Evolutionary conservation across 2,329 filamentous ascomycete genomes (phyloP), one percentile per base, ranked within the genome.

Genomic region (Talaromyces sp.): DNA sequence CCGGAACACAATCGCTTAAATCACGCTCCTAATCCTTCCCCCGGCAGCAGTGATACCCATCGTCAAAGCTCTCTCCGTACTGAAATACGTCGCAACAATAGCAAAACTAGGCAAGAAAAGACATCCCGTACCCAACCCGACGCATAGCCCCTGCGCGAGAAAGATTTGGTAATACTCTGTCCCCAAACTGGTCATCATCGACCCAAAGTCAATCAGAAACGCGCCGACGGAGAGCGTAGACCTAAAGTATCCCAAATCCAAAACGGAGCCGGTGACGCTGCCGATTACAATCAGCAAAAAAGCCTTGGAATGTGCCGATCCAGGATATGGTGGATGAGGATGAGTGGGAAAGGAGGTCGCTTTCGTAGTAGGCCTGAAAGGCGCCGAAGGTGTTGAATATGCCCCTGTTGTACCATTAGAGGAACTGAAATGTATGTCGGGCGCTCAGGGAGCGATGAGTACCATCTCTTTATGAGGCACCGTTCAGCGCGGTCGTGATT

Each of bases 1-100:
- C 17, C 56, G 56, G 3, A 59, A 59, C 10, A 59, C 19, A 22
- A 59, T 59, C 0, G 56, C 36, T 13, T 59, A 59, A 1, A 59
- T 17, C 10, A 25, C 58, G 47, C 38, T 45, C 2, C 58, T 38
- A 10, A 59, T 77, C 2, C 83, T 84, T 27, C 83, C 85, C 1
- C 88, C 88, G 5, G 82, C 83, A 1, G 87, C 86, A 1, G 85
- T 84, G 4, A 89, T 71, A 1, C 87, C 86, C 43, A 89, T 83
- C 2, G 86, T 87, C 27, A 91, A 76, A 0, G 82, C 82, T 64
- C 85, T 80, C 67, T 80, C 83, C 51, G 79, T 80, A 54, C 79
- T 79, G 71, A 91, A 91, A 71, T 91, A 91, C 8, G 88, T 88
- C 4, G 88, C 85, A 1, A 91, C 78, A 3, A 89, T 84, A 1